Percentiles rank a stretch among this genome's conserved stretches.
These are phyloP conservation scores for Scedosporium aurantiacum DNA, from an alignment of 2,329 filamentous ascomycete species.

Conservation along the genomic window DNA sequence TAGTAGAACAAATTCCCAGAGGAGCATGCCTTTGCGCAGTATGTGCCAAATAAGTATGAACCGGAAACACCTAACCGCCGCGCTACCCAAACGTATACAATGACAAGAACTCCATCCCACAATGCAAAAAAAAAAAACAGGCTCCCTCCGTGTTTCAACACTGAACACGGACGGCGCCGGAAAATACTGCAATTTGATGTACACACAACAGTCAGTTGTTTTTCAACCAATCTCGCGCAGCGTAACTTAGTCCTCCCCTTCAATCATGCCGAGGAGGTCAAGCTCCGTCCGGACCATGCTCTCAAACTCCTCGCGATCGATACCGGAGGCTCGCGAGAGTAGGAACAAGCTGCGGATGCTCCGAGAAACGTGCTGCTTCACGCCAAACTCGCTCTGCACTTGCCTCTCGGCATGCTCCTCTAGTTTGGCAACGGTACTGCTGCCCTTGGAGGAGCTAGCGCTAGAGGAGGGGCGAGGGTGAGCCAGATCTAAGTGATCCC, in stretches of 20 bases:
- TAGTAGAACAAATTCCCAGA: background rate
- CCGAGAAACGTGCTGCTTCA: conserved; percentile 69
- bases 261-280: conserved; percentile 57
- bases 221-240: background rate
- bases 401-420: conserved; percentile 44
- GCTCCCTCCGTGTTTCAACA: background rate
- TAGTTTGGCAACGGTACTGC: conserved; percentile 48
- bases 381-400: conserved; percentile 57
- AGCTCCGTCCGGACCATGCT: conserved; percentile 60
- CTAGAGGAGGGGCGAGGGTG: conserved; percentile 51
- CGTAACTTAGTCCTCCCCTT: conserved; percentile 32
- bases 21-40: background rate
- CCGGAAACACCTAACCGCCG: background rate
- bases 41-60: background rate
- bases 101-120: background rate
- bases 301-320: conserved; percentile 66
- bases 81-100: background rate
- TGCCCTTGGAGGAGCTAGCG: conserved; percentile 45
- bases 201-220: background rate
- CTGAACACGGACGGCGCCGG: background rate
- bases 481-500: conserved; percentile 24
- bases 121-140: background rate
- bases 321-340: conserved; percentile 58
- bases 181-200: background rate
- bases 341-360: conserved; percentile 68